phyloP scores from a whole-genome alignment of 208 protist genomes.

The Lotmaria passim region DNA sequence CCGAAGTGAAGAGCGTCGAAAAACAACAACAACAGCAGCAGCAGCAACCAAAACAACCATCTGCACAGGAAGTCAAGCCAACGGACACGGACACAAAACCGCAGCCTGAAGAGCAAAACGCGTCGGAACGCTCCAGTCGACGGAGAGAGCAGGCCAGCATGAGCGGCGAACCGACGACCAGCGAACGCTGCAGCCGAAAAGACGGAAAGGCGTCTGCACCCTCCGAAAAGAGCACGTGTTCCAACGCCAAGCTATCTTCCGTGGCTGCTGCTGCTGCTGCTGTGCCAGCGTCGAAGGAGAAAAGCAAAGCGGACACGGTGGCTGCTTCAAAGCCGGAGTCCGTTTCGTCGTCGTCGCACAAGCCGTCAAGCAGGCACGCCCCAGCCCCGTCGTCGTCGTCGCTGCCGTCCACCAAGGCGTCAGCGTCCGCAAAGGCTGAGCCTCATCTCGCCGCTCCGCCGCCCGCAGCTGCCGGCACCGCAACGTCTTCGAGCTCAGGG shows the following conservation, averaged over 20 bases:
- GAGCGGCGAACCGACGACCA: too few relatives aligned
- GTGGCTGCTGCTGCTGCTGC: background rate
- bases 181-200: background rate
- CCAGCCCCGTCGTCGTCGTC: background rate
- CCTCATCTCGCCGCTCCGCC: too few relatives aligned
- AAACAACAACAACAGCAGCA: too few relatives aligned
- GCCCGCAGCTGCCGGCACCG: background rate
- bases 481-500: background rate
- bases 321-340: background rate
- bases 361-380: background rate
- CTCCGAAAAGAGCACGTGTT: background rate
- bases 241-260: background rate
- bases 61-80: background rate
- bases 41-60: too few relatives aligned
- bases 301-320: too few relatives aligned
- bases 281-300: background rate
- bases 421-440: background rate
- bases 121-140: slow-evolving; percentile 3
- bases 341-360: too few relatives aligned
- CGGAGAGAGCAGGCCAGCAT: too few relatives aligned
- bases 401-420: too few relatives aligned
- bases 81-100: background rate
- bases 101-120: background rate
- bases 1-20: background rate
- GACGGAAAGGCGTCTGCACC: background rate